A percentile compares a stretch with the other conserved stretches of the same genome.
phyloP scores from a whole-genome alignment of 148 eudicot genomes.

The Rhododendron henanense region DNA sequence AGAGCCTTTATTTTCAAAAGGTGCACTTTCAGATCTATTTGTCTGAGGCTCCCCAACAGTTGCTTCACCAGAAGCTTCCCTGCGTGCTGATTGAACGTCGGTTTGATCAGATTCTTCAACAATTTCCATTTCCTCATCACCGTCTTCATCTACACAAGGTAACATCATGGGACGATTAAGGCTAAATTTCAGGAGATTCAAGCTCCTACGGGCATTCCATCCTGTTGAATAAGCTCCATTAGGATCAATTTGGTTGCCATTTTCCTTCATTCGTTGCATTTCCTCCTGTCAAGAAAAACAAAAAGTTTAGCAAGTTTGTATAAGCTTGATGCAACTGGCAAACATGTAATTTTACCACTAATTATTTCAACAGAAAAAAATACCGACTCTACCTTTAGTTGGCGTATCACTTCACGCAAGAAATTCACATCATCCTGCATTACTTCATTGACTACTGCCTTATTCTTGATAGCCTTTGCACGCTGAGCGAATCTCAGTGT shows the following conservation, averaged over 20 bases:
- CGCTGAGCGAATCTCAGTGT: slow-evolving; percentile 96
- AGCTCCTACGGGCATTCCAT: slow-evolving; percentile 93
- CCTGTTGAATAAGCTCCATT: slow-evolving; percentile 66
- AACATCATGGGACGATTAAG: slow-evolving; percentile 63
- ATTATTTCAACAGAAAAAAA: not conserved
- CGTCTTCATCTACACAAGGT: slow-evolving; percentile 68
- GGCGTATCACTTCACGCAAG: slow-evolving; percentile 77
- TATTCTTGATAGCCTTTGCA: slow-evolving; percentile 95
- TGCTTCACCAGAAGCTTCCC: slow-evolving; percentile 12
- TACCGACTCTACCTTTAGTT: slow-evolving; percentile 55
- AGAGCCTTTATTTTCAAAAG: slow-evolving; percentile 24
- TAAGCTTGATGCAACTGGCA: slow-evolving; percentile 1
- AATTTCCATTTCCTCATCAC: slow-evolving; percentile 94
- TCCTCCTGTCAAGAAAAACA: slow-evolving; percentile 56
- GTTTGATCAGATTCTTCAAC: slow-evolving; percentile 58
- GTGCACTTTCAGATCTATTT: slow-evolving; percentile 19
- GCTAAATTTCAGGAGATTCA: slow-evolving; percentile 80
- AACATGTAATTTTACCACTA: not conserved
- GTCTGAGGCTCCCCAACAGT: slow-evolving; percentile 9
- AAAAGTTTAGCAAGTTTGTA: not conserved
- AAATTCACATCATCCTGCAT: slow-evolving; percentile 87
- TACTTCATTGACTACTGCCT: slow-evolving; percentile 89
- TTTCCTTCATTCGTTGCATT: slow-evolving; percentile 68
- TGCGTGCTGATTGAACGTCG: slow-evolving; percentile 22
- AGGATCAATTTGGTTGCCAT: slow-evolving; percentile 53